These are phyloP conservation scores for Thalassia testudinum DNA, from an alignment of 116 monocot species.

Conservation along the genomic window DNA sequence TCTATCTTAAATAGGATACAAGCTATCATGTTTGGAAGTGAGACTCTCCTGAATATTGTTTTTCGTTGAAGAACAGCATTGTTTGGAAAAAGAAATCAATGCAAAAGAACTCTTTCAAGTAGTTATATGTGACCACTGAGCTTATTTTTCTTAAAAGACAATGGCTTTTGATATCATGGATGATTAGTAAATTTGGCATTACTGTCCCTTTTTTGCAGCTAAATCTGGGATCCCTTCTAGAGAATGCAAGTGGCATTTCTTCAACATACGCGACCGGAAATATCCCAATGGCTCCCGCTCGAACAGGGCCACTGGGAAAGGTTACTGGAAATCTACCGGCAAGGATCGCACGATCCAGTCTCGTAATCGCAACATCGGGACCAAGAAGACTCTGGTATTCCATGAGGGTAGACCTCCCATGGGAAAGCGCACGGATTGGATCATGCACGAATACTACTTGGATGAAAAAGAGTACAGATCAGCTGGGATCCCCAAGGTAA, in stretches of 20 bases:
- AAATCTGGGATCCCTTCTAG: constrained; percentile 38
- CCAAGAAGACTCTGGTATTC: constrained; percentile 88
- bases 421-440: constrained; percentile 84
- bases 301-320: constrained; percentile 74
- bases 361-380: constrained; percentile 41
- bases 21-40: too few species aligned
- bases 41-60: too few species aligned
- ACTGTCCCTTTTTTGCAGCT: constrained; percentile 19
- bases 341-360: constrained; percentile 51
- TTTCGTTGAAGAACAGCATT: too few species aligned
- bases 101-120: too few species aligned
- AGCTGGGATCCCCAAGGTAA: constrained; percentile 42
- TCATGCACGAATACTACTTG: constrained; percentile 86
- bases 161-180: not conserved
- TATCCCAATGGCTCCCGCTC: constrained; percentile 73
- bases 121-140: too few species aligned
- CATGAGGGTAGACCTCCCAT: constrained; percentile 76
- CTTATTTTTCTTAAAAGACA: too few species aligned
- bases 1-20: too few species aligned
- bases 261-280: constrained; percentile 57
- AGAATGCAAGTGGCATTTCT: constrained; percentile 93
- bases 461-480: constrained; percentile 44
- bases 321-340: constrained; percentile 94
- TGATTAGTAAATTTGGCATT: not conserved
- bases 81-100: too few species aligned